phyloP scores from a whole-genome alignment of 1,284 basidiomycete species.

The Tilletia horrida region DNA sequence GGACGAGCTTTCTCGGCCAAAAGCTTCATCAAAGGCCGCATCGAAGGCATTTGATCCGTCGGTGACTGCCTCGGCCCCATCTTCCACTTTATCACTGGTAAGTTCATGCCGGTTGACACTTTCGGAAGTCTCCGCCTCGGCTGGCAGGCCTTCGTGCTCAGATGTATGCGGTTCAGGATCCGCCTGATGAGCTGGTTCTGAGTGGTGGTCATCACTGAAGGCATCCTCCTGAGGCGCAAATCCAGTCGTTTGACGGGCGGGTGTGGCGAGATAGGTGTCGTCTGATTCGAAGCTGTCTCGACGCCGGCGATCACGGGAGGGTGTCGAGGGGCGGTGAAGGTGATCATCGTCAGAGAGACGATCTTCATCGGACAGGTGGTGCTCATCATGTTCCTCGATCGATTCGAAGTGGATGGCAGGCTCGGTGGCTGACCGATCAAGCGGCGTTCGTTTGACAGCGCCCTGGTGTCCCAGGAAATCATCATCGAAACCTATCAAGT shows the following conservation, averaged over 20 bases:
- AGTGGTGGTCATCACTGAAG: neutral
- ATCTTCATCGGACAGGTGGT: neutral
- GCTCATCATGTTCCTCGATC: conserved; percentile 4
- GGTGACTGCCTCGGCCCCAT: too few relatives aligned
- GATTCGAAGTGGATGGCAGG: conserved; percentile 9
- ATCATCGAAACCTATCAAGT: neutral
- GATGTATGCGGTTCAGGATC: too few relatives aligned
- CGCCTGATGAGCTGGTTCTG: too few relatives aligned
- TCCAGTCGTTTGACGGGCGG: neutral
- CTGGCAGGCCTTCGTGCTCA: too few relatives aligned
- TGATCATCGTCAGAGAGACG: neutral
- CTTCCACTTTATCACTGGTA: too few relatives aligned
- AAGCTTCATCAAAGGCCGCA: too few relatives aligned
- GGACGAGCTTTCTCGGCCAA: too few relatives aligned
- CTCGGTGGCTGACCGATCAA: conserved; percentile 3
- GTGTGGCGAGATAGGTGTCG: conserved; percentile 15
- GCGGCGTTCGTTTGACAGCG: neutral
- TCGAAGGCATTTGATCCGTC: too few relatives aligned
- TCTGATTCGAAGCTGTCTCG: conserved; percentile 5
- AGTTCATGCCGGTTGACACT: too few relatives aligned
- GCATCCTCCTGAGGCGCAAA: neutral
- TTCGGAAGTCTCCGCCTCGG: too few relatives aligned
- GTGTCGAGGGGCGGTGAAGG: neutral
- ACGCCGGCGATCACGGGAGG: neutral
- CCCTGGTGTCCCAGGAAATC: conserved; percentile 8